Evolutionary conservation across 225 moss, liverwort and hornwort genomes (phyloP).

Genomic region (Pleurozium schreberi): DNA sequence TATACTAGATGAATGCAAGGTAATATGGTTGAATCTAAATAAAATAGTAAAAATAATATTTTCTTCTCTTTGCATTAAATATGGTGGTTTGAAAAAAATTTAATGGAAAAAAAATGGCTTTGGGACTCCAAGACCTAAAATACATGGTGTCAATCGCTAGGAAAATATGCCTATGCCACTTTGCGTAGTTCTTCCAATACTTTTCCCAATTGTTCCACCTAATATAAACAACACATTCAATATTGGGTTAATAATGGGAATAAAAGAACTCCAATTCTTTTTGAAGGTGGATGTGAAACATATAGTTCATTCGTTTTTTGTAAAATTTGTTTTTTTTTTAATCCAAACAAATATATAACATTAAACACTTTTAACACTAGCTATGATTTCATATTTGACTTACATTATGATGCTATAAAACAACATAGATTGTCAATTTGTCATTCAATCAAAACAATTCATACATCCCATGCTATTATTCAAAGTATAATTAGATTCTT

Average conservation of each 20-base stretch:
- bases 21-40: background rate
- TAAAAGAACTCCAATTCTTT: no score
- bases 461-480: no score
- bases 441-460: background rate
- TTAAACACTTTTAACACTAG: accelerated
- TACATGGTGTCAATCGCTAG: background rate
- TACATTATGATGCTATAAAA: background rate
- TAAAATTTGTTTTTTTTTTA: background rate
- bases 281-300: background rate
- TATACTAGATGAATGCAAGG: accelerated
- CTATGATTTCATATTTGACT: background rate
- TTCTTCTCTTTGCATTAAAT: background rate
- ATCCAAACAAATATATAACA: background rate
- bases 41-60: background rate
- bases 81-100: background rate
- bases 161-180: background rate
- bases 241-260: background rate
- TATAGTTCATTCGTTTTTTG: accelerated
- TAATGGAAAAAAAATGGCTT: background rate
- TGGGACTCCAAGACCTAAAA: no score
- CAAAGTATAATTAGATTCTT: background rate
- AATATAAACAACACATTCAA: background rate
- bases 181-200: slow-evolving; percentile 13
- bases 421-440: background rate
- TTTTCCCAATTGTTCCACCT: slow-evolving; percentile 23